A percentile compares a stretch with the other conserved stretches of the same genome.
Evolutionary conservation across 371 early-diverging fungal species (phyloP).

Genomic region (Lichtheimia ramosa): DNA sequence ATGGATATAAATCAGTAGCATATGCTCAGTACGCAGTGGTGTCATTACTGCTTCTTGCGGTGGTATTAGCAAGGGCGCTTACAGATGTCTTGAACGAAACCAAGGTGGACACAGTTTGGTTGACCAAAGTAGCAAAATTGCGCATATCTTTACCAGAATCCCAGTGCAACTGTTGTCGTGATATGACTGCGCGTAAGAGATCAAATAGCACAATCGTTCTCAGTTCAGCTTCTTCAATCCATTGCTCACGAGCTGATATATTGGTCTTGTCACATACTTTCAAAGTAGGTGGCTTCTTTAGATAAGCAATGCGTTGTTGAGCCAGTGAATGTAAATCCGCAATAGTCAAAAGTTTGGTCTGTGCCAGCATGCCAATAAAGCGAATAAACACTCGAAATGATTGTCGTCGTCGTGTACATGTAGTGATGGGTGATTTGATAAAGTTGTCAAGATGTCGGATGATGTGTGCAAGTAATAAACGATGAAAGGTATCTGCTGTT

Average conservation of each 20-base stretch:
- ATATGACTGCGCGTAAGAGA: not conserved
- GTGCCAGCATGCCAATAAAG: conserved; percentile 36
- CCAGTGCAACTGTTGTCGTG: not conserved
- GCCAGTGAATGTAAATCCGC: conserved; percentile 32
- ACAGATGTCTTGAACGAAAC: not conserved
- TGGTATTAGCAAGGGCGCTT: not conserved
- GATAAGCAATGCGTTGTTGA: conserved; percentile 26
- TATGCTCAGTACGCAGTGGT: too few species aligned
- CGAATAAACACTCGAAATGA: conserved; percentile 35
- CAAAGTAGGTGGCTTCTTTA: not conserved
- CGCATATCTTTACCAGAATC: not conserved
- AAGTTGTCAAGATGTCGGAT: conserved; percentile 28
- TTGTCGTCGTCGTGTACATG: conserved; percentile 16
- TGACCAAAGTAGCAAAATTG: not conserved
- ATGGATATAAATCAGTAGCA: too few species aligned
- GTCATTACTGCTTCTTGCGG: too few species aligned
- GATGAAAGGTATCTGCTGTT: conserved; percentile 29
- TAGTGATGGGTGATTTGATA: conserved; percentile 9
- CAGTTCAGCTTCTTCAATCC: not conserved
- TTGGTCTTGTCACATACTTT: not conserved
- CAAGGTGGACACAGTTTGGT: not conserved
- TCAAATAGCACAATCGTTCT: not conserved
- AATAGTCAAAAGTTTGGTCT: conserved; percentile 34
- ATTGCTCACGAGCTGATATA: not conserved
- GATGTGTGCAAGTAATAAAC: conserved; percentile 36